A percentile compares a stretch with the other conserved stretches of the same genome.
These are phyloP conservation scores for Sporothrix schenckii DNA, from an alignment of 2,329 filamentous ascomycete genomes.

Conservation along the genomic window DNA sequence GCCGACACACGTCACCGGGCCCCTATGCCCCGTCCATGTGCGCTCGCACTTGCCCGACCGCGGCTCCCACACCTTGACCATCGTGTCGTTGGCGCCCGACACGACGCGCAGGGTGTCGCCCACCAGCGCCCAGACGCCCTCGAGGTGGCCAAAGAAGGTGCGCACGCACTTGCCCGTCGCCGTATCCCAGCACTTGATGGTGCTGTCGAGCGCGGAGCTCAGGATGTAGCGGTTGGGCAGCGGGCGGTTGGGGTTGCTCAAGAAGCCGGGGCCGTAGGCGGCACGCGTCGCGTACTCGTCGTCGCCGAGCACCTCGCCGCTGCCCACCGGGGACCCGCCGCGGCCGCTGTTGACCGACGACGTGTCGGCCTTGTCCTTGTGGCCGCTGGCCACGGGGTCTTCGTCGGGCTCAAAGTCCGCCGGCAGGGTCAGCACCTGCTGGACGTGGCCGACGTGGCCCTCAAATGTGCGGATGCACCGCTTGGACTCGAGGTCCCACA, in stretches of 20 bases:
- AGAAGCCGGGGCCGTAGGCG: constrained; percentile 65
- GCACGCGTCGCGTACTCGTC: constrained; percentile 50
- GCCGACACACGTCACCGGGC: constrained; percentile 89
- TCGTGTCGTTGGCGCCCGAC: constrained; percentile 86
- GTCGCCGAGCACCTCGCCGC: constrained; percentile 42
- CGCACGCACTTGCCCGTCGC: constrained; percentile 78
- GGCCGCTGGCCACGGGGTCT: constrained; percentile 48
- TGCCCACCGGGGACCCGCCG: constrained; percentile 42
- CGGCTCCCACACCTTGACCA: constrained; percentile 95
- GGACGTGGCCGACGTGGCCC: constrained; percentile 92
- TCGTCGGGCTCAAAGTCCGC: constrained; percentile 89
- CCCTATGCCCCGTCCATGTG: constrained; percentile 87
- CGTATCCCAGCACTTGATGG: constrained; percentile 90
- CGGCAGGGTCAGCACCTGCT: constrained; percentile 84
- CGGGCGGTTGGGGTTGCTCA: constrained; percentile 62
- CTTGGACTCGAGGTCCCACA: constrained; percentile 72
- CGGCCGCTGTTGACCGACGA: constrained; percentile 54
- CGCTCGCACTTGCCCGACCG: constrained; percentile 87
- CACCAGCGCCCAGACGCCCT: constrained; percentile 86
- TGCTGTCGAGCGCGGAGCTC: constrained; percentile 87
- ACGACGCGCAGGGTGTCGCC: constrained; percentile 64
- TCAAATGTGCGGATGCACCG: constrained; percentile 76
- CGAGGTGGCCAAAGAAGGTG: constrained; percentile 94
- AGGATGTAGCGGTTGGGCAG: constrained; percentile 88
- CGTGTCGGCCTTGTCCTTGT: constrained; percentile 56